Evolutionary conservation across 805 yeast genomes (phyloP).

Genomic region (Kodamaea kaohsiungensis): DNA sequence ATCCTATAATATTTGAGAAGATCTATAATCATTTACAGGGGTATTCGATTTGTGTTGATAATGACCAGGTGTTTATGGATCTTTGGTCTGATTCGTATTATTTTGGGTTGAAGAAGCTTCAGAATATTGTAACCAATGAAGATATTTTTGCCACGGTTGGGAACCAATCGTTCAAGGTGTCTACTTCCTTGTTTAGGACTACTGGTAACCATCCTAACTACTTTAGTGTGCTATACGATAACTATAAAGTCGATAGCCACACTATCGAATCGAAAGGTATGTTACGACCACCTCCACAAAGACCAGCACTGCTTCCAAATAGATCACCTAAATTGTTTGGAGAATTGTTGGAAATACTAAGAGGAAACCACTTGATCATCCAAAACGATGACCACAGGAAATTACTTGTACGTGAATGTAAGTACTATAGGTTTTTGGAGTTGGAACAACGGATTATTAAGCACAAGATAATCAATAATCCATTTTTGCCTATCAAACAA

Average conservation of each 20-base stretch:
- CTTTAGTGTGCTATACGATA: slow-evolving; percentile 62
- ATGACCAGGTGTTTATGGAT: slow-evolving; percentile 62
- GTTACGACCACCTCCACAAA: slow-evolving; percentile 77
- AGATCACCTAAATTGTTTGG: slow-evolving; percentile 56
- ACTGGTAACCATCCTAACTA: slow-evolving; percentile 79
- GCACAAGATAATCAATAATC: slow-evolving; percentile 51
- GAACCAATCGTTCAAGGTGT: slow-evolving; percentile 55
- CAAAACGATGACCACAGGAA: slow-evolving; percentile 55
- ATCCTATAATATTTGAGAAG: slow-evolving; percentile 64
- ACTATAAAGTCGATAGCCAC: slow-evolving; percentile 46
- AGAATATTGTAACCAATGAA: slow-evolving; percentile 47
- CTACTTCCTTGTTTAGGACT: slow-evolving; percentile 51
- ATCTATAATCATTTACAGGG: slow-evolving; percentile 81
- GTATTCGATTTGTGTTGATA: slow-evolving; percentile 60
- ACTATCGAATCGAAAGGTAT: slow-evolving; percentile 43
- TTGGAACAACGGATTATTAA: slow-evolving; percentile 71
- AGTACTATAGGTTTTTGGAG: slow-evolving; percentile 72
- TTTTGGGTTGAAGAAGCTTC: slow-evolving; percentile 62
- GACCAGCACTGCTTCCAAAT: slow-evolving; percentile 52
- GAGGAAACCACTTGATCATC: slow-evolving; percentile 54
- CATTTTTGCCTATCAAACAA: slow-evolving; percentile 43
- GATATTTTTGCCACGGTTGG: slow-evolving; percentile 63
- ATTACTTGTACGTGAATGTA: slow-evolving; percentile 65
- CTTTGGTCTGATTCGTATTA: slow-evolving; percentile 71
- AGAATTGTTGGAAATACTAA: slow-evolving; percentile 54